Evolutionary conservation across 768 basidiomycete genomes (phyloP).

Genomic region (Leccinum uliginosum): DNA sequence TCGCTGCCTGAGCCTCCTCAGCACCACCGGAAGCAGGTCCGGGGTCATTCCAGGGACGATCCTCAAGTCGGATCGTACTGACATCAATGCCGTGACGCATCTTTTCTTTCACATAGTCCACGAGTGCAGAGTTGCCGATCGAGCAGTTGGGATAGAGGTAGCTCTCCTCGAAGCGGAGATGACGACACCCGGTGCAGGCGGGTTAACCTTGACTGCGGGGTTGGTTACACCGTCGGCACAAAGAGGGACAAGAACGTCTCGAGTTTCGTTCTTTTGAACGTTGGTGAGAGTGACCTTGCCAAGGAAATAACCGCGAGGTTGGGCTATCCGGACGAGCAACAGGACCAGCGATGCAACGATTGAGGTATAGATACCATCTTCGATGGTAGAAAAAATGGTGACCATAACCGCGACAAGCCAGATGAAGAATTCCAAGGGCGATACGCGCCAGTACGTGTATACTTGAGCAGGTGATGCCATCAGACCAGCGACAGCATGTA

Average conservation of each 20-base stretch:
- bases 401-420: conserved; percentile 84
- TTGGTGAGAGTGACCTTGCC: conserved; percentile 69
- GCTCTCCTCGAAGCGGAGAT: conserved; percentile 89
- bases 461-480: conserved; percentile 80
- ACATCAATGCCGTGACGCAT: conserved; percentile 77
- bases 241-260: conserved; percentile 86
- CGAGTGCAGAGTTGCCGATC: conserved; percentile 62
- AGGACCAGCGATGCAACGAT: conserved; percentile 75
- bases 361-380: conserved; percentile 88
- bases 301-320: conserved; percentile 86
- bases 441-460: conserved; percentile 90
- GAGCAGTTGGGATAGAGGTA: conserved; percentile 82
- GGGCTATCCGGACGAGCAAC: conserved; percentile 80
- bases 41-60: conserved; percentile 94
- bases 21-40: conserved; percentile 54
- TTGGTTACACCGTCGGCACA: conserved; percentile 57
- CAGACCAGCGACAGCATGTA: conserved; percentile 86
- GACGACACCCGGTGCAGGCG: conserved; percentile 82
- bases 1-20: conserved; percentile 42
- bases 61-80: conserved; percentile 54
- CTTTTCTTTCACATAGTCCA: conserved; percentile 75
- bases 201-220: conserved; percentile 62
- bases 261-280: conserved; percentile 34
- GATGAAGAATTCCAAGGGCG: conserved; percentile 89
- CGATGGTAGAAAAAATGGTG: conserved; percentile 91